Conservation (phyloP, 148 eudicot genomes). For the Nepenthes mirabilis region DNA sequence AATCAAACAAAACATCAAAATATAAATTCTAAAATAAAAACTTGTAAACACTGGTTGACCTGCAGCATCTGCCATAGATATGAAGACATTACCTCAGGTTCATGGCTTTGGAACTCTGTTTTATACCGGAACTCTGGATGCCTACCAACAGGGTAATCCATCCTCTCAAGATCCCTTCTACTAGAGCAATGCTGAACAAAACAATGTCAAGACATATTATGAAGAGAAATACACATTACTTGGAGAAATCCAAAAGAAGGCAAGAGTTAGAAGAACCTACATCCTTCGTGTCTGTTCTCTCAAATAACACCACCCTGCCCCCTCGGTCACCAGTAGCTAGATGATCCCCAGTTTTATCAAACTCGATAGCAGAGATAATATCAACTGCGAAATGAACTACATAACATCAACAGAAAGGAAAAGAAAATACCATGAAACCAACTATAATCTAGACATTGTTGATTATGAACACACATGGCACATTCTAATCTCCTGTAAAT, state of each 20-base stretch:
- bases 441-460: too few relatives aligned
- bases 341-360: conserved; percentile 70
- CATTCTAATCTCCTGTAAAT: too few relatives aligned
- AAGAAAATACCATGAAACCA: not conserved
- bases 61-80: conserved; percentile 5
- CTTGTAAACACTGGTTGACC: not conserved
- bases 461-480: too few relatives aligned
- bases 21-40: not conserved
- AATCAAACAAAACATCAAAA: not conserved
- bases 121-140: conserved; percentile 98
- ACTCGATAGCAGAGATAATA: conserved; percentile 70
- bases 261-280: conserved; percentile 24
- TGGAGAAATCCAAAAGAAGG: conserved; percentile 3
- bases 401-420: not conserved
- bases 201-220: conserved; percentile 3
- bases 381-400: conserved; percentile 30
- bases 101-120: conserved; percentile 99
- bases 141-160: conserved; percentile 45
- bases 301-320: conserved; percentile 72
- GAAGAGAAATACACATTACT: not conserved
- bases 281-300: conserved; percentile 58
- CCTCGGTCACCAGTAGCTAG: conserved; percentile 81
- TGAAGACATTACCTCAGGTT: conserved; percentile 69
- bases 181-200: conserved; percentile 36
- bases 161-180: conserved; percentile 77